Percentiles rank a stretch among this genome's conserved stretches.
These are phyloP conservation scores for Dryas alaskensis DNA, from an alignment of 306 rosid species.

Conservation along the genomic window DNA sequence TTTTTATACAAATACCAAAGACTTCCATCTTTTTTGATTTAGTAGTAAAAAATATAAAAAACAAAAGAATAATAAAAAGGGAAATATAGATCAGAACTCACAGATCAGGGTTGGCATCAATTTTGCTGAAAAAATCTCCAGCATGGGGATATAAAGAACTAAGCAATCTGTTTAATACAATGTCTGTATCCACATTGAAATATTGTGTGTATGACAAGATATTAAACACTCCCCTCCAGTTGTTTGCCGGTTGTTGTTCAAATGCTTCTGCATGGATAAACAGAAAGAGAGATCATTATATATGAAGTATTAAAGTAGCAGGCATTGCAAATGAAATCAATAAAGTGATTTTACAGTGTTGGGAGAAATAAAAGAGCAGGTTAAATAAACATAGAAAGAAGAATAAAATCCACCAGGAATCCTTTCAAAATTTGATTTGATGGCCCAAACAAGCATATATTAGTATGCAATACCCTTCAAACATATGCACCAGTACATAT, in stretches of 20 bases:
- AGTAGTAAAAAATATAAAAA: neutral
- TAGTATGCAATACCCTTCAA: neutral
- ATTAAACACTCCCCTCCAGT: slow-evolving; percentile 87
- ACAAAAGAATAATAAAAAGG: neutral
- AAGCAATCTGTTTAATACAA: slow-evolving; percentile 71
- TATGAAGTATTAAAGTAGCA: neutral
- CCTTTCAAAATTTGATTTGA: neutral
- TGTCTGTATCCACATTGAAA: slow-evolving; percentile 88
- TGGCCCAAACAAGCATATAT: neutral
- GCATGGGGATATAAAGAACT: slow-evolving; percentile 75
- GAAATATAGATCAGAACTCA: slow-evolving; percentile 42
- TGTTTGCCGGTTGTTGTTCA: slow-evolving; percentile 85
- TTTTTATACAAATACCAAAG: no score
- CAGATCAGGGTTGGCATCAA: slow-evolving; percentile 97
- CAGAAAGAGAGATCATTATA: slow-evolving; percentile 15
- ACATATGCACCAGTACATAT: neutral
- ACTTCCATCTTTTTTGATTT: neutral
- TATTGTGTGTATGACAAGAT: slow-evolving; percentile 78
- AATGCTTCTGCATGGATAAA: slow-evolving; percentile 55
- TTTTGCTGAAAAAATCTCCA: slow-evolving; percentile 84
- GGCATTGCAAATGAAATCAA: neutral
- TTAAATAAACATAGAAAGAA: neutral
- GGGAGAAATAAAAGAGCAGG: neutral
- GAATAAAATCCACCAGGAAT: neutral
- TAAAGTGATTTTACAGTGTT: neutral